phyloP scores from a whole-genome alignment of 805 yeast species.

The Starmerella kuoi region DNA sequence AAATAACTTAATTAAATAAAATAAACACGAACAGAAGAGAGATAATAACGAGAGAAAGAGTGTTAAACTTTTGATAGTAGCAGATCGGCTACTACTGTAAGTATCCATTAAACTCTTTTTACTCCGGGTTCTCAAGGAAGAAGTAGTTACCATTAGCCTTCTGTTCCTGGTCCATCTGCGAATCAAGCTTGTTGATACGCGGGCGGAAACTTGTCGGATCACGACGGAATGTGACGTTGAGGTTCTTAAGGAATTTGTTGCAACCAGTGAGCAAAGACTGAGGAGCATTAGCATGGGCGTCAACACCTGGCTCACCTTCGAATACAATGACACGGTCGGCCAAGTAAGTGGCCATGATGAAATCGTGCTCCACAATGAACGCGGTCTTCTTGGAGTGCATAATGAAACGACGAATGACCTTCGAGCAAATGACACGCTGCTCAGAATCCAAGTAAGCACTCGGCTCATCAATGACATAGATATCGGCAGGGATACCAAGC shows the following conservation, averaged over 20 bases:
- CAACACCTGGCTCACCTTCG: slow-evolving; percentile 84
- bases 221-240: slow-evolving; percentile 97
- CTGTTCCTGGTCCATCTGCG: slow-evolving; percentile 99
- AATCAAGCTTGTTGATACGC: slow-evolving; percentile 92
- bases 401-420: slow-evolving; percentile 93
- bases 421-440: slow-evolving; percentile 98
- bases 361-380: slow-evolving; percentile 99
- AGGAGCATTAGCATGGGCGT: slow-evolving; percentile 77
- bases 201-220: slow-evolving; percentile 98
- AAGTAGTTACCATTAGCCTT: slow-evolving; percentile 85
- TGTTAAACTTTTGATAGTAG: too few species aligned
- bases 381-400: slow-evolving; percentile 96
- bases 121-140: slow-evolving; percentile 65
- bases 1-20: too few species aligned
- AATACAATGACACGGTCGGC: slow-evolving; percentile 98
- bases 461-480: slow-evolving; percentile 95
- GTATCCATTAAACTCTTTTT: too few species aligned
- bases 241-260: slow-evolving; percentile 89
- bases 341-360: slow-evolving; percentile 98
- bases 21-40: too few species aligned
- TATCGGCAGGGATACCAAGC: slow-evolving; percentile 88
- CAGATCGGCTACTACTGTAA: too few species aligned
- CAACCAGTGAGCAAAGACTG: slow-evolving; percentile 94
- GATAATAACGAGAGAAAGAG: too few species aligned
- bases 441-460: slow-evolving; percentile 98